Evolutionary conservation across 495 filamentous ascomycete species (phyloP).

Genomic region (Pyronema domesticum): DNA sequence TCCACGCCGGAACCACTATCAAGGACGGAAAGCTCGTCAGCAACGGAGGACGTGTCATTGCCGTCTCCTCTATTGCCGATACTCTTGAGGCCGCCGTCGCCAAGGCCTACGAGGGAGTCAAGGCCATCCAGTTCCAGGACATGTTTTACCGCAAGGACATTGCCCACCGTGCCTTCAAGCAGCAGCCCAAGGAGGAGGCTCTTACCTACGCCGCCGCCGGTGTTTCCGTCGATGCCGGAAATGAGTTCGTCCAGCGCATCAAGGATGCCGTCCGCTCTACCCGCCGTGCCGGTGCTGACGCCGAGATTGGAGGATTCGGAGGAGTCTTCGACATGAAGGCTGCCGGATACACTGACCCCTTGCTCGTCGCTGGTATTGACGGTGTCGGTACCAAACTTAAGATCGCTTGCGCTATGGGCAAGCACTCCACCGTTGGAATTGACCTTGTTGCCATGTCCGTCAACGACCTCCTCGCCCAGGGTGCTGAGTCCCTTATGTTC

Average conservation of each 20-base stretch:
- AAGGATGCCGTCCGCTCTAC: conserved; percentile 68
- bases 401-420: conserved; percentile 69
- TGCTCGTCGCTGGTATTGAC: conserved; percentile 78
- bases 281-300: conserved; percentile 63
- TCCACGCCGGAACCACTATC: conserved; percentile 79
- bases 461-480: conserved; percentile 90
- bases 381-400: conserved; percentile 94
- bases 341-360: conserved; percentile 58
- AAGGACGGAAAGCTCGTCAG: conserved; percentile 46
- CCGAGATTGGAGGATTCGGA: conserved; percentile 87
- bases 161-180: conserved; percentile 40
- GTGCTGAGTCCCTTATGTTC: conserved; percentile 84
- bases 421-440: conserved; percentile 80
- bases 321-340: conserved; percentile 66
- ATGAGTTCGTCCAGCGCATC: conserved; percentile 75
- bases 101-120: conserved; percentile 65
- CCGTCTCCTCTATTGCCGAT: conserved; percentile 56
- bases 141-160: conserved; percentile 94
- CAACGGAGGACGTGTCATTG: conserved; percentile 79
- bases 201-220: conserved; percentile 89
- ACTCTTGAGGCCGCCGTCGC: conserved; percentile 64
- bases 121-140: conserved; percentile 62
- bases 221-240: conserved; percentile 82
- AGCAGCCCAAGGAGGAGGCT: neutral
- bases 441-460: conserved; percentile 98